Base-by-base conservation (phyloP, 176 grass and related monocot genomes). In the Urochloa ruziziensis region DNA sequence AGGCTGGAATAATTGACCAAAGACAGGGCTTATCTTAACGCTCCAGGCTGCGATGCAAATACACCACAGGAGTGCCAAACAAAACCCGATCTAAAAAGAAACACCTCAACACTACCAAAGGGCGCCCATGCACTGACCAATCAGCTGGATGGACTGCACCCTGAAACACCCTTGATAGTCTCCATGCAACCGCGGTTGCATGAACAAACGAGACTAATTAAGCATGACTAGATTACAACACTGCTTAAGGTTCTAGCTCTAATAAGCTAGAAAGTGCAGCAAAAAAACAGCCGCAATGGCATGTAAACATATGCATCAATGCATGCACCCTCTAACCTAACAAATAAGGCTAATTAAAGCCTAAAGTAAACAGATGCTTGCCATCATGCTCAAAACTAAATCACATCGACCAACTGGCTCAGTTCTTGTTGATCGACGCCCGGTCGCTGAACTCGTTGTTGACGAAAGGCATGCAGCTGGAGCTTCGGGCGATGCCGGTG, bases 401-500 rank as follows among this genome's bases (percentile, higher is more conserved):
- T n/a, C n/a, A 34, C 33, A 39, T 10, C 40, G 59, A 40, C 32
- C 18, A 49, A 42, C 39, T 3, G 16, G 48, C 19, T 80, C 5
- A 47, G 30, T 52, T 69, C 21, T 66, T 78, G 14, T 80, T 69
- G 62, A 33, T 70, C 4, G 68, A 49, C 5, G 48, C 78, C 27
- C 36, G 21, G 23, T 77, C 52, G 52, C 32, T 79, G 75, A 63
- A 78, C 46, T 96, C 87, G 56, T 94, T 87, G 79, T 69, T 90
- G 75, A 96, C 86, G 79, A 89, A 92, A 27, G 87, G 93, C 87
- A 92, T 91, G 87, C 96, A 99, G 77, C 96, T 99, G 27, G 96
- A 94, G 89, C 91, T 94, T 48, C 96, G 94, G 0, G 85, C 53
- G 62, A 99, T 89, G 36, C 75, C 28, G 0, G 75, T n/a, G n/a